Base-by-base conservation (phyloP, 2,329 filamentous ascomycete species). In the Keithomyces neogunnii region DNA sequence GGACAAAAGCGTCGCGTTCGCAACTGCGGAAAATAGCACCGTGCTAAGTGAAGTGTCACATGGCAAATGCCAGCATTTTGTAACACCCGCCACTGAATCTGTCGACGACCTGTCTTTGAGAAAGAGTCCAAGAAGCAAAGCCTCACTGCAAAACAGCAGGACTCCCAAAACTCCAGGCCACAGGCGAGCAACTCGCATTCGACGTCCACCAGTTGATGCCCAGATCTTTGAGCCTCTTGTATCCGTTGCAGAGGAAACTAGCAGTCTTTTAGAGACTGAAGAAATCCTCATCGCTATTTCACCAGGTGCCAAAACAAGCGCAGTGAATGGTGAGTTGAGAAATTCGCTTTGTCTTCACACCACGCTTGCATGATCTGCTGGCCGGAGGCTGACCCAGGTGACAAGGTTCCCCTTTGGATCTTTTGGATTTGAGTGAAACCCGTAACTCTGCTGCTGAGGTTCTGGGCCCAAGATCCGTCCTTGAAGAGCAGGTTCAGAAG, bases 211-310 rank as follows among this genome's bases (percentile, higher is more conserved):
- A 33, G 56, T 65, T 46, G 60, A 64, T 32, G 49, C 56, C n/a
- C 61, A 66, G 31, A 65, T 59, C 1, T 70, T 69, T 52, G 63
- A 66, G 50, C 64, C 66, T 47, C 60, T 68, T 31, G 60, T 62
- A 56, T 58, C 57, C 11, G 63, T 66, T n/a, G 53, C 58, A 38
- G 65, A 67, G 47, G 66, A 66, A 53, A 52, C 60, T 40, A 56
- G 45, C 32, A 42, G 51, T 46, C 44, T 51, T 35, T 11, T 44
- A 32, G 48, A 50, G 13, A 32, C 31, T 9, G 51, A 38, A 28
- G 30, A 42, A 6, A 5, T 11, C 32, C 6, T 35, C 26, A 31
- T 33, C 33, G 28, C 29, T 43, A 19, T 30, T 44, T 44, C 40
- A 44, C 36, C 36, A n/a, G 19, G 10, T n/a, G 30, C 35, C 13